Conservation (phyloP, 495 filamentous ascomycete genomes). For the Penicillium cosmopolitanum region DNA sequence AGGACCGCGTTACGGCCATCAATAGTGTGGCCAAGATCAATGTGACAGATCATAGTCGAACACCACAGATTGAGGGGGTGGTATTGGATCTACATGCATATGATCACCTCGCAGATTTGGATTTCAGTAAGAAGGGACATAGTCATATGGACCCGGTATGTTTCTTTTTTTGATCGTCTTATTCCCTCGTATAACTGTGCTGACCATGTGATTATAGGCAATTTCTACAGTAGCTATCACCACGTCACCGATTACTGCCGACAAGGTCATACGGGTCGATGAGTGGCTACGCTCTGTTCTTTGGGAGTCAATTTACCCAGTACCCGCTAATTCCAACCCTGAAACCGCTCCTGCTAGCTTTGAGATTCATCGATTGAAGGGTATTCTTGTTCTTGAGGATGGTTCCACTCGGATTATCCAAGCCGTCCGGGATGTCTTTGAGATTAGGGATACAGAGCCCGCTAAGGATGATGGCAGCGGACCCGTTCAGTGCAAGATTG, state of each 20-base stretch:
- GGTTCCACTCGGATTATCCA: slow-evolving; percentile 78
- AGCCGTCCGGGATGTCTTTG: slow-evolving; percentile 91
- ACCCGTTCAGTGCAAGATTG: slow-evolving; percentile 64
- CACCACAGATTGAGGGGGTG: slow-evolving; percentile 81
- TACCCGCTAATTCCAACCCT: slow-evolving; percentile 6
- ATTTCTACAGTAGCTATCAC: slow-evolving; percentile 83
- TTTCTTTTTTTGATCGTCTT: slow-evolving; percentile 3
- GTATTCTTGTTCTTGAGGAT: slow-evolving; percentile 63
- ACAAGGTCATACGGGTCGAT: slow-evolving; percentile 66
- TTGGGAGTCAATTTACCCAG: slow-evolving; percentile 76
- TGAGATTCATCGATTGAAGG: slow-evolving; percentile 88
- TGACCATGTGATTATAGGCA: slow-evolving; percentile 52
- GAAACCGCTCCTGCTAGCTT: slow-evolving; percentile 40
- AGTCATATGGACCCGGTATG: slow-evolving; percentile 83
- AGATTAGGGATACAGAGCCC: slow-evolving; percentile 70
- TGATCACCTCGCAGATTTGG: slow-evolving; percentile 71
- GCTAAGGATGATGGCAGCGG: slow-evolving; percentile 27
- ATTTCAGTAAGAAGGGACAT: slow-evolving; percentile 68
- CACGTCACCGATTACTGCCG: slow-evolving; percentile 56
- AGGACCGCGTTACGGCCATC: slow-evolving; percentile 73
- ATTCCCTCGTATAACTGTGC: neutral
- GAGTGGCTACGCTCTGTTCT: slow-evolving; percentile 81
- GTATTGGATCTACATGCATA: slow-evolving; percentile 93
- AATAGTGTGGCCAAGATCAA: slow-evolving; percentile 89
- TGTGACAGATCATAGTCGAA: slow-evolving; percentile 74